These are phyloP conservation scores for Stemphylium vesicarium DNA, from an alignment of 2,329 filamentous ascomycete genomes.

Conservation along the genomic window DNA sequence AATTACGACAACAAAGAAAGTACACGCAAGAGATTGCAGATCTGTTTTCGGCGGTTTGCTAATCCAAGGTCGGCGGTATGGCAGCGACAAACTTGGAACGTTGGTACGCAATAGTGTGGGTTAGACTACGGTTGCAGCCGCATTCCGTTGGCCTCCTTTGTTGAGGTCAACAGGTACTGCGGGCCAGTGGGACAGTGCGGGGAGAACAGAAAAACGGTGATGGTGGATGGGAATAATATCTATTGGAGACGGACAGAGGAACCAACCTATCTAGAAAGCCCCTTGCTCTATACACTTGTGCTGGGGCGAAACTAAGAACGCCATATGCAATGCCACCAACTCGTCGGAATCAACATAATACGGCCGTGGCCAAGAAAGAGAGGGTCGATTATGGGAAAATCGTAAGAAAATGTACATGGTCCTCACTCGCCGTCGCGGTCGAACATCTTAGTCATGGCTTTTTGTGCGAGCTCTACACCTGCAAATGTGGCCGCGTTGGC, in stretches of 20 bases:
- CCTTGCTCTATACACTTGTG: constrained; percentile 14
- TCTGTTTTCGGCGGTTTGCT: constrained; percentile 21
- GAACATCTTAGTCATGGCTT: constrained; percentile 80
- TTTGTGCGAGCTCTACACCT: constrained; percentile 82
- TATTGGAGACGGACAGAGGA: constrained; percentile 8
- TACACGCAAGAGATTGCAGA: constrained; percentile 29
- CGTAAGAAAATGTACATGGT: background rate
- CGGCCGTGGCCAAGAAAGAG: constrained; percentile 12
- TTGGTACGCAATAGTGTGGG: constrained; percentile 14
- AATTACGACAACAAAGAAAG: constrained; percentile 36
- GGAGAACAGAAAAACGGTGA: background rate
- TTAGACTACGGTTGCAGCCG: constrained; percentile 14
- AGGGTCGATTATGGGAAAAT: background rate
- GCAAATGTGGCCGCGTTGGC: constrained; percentile 96
- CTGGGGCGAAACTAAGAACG: constrained; percentile 21
- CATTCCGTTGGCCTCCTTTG: constrained; percentile 31
- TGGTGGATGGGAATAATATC: constrained; percentile 3
- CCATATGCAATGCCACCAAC: constrained; percentile 32
- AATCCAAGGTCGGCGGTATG: constrained; percentile 10
- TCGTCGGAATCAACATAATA: constrained; percentile 15
- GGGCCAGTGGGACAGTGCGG: constrained; percentile 1
- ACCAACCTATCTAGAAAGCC: constrained; percentile 9
- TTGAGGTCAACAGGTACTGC: constrained; percentile 2
- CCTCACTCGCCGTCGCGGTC: constrained; percentile 49
- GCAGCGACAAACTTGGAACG: constrained; percentile 13